These are phyloP conservation scores for Patellifolia procumbens DNA, from an alignment of 179 eudicot genomes.

Conservation along the genomic window DNA sequence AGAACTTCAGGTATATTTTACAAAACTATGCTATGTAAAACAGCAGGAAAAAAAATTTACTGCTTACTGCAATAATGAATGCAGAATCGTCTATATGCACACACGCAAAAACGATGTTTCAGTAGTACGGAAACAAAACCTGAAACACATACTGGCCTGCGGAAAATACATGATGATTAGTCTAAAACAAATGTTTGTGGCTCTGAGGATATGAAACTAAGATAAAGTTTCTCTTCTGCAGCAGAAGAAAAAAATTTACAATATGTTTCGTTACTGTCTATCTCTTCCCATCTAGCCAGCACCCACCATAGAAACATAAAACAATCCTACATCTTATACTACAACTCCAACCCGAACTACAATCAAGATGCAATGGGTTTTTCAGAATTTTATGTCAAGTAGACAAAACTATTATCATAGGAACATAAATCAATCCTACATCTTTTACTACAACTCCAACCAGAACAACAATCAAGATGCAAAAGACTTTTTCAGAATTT, in stretches of 20 bases:
- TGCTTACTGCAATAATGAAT: background rate
- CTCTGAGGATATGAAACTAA: background rate
- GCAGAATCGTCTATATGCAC: background rate
- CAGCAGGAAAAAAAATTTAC: background rate
- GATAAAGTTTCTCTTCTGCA: background rate
- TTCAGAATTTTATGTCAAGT: constrained; percentile 24
- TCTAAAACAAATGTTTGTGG: background rate
- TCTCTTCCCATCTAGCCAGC: background rate
- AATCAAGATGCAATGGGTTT: background rate
- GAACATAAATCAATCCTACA: background rate
- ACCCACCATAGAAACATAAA: background rate
- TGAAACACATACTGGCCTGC: background rate
- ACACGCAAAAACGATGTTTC: background rate
- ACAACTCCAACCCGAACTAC: background rate
- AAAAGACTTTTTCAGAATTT: constrained; percentile 18
- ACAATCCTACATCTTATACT: background rate
- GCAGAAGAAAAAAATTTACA: too few species aligned
- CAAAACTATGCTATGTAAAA: constrained; percentile 13
- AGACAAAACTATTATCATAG: background rate
- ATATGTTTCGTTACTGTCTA: too few species aligned
- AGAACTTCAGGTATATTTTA: constrained; percentile 2
- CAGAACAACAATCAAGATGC: background rate
- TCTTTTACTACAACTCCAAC: background rate
- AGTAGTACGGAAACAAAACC: background rate
- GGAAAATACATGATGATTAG: background rate